Evolutionary conservation across 805 yeast species (phyloP).

Genomic region (Candida maesae): DNA sequence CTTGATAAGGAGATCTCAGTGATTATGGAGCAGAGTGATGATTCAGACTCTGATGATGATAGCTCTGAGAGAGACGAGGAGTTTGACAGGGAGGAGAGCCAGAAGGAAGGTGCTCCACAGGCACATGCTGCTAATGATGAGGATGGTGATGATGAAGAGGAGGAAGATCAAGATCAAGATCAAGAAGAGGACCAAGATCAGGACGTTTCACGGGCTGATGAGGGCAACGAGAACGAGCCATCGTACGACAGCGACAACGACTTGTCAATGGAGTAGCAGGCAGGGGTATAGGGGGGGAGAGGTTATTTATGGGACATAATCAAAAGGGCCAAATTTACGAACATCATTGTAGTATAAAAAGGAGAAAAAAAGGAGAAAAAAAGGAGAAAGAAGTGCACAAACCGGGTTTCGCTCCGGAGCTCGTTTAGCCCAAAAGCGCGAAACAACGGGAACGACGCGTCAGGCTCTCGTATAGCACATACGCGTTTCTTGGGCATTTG

Average conservation of each 20-base stretch:
- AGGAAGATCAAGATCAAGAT: constrained; percentile 1
- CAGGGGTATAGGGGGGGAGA: neutral
- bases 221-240: too few species aligned
- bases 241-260: constrained; percentile 20
- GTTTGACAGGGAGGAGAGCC: constrained; percentile 14
- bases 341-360: too few species aligned
- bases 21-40: constrained; percentile 24
- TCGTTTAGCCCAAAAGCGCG: too few species aligned
- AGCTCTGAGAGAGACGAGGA: constrained; percentile 8
- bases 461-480: too few species aligned
- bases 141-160: constrained; percentile 1
- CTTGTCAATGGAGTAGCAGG: constrained; percentile 19
- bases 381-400: too few species aligned
- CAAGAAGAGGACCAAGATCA: constrained; percentile 4
- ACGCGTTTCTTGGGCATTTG: too few species aligned
- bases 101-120: neutral
- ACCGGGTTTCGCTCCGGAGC: too few species aligned
- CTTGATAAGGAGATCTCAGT: constrained; percentile 26
- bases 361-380: too few species aligned
- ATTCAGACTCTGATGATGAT: constrained; percentile 23
- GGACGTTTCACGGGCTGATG: neutral
- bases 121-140: constrained; percentile 5
- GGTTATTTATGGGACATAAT: neutral
- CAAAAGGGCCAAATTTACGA: too few species aligned
- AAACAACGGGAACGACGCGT: too few species aligned